Conservation (phyloP, 129 eudicot genomes). For the Silybum marianum region DNA sequence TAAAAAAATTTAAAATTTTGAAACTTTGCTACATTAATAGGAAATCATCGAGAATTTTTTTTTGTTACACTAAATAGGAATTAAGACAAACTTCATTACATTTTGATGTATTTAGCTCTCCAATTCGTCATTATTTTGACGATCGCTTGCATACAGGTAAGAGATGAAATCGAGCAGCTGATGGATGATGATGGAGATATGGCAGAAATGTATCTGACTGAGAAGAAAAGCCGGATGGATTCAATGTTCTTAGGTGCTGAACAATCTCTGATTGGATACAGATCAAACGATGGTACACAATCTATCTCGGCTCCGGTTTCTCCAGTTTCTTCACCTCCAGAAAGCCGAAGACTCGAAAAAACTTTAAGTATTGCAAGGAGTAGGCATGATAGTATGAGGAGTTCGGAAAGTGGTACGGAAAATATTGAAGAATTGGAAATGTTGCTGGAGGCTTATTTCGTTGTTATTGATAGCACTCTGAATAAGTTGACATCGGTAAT, state of each 20-base stretch:
- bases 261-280: constrained; percentile 67
- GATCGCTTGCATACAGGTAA: constrained; percentile 47
- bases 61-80: too few relatives aligned
- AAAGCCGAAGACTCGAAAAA: constrained; percentile 72
- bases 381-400: constrained; percentile 78
- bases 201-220: constrained; percentile 99
- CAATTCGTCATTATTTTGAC: constrained; percentile 1
- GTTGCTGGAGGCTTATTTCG: constrained; percentile 97
- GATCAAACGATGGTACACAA: constrained; percentile 60
- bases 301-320: constrained; percentile 92
- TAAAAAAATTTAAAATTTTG: not conserved
- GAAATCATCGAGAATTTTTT: too few relatives aligned
- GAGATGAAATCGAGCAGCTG: constrained; percentile 98
- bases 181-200: constrained; percentile 99
- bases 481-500: constrained; percentile 90
- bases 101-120: not conserved
- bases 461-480: constrained; percentile 86
- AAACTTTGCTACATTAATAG: not conserved
- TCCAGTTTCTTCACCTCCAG: constrained; percentile 86
- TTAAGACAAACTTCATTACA: not conserved
- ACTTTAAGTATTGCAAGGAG: constrained; percentile 76
- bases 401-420: constrained; percentile 69
- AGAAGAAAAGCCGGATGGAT: constrained; percentile 79
- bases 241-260: constrained; percentile 54
- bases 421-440: constrained; percentile 87